These are phyloP conservation scores for Globisporangium nunn DNA, from an alignment of 352 stramenopile species.

Conservation along the genomic window DNA sequence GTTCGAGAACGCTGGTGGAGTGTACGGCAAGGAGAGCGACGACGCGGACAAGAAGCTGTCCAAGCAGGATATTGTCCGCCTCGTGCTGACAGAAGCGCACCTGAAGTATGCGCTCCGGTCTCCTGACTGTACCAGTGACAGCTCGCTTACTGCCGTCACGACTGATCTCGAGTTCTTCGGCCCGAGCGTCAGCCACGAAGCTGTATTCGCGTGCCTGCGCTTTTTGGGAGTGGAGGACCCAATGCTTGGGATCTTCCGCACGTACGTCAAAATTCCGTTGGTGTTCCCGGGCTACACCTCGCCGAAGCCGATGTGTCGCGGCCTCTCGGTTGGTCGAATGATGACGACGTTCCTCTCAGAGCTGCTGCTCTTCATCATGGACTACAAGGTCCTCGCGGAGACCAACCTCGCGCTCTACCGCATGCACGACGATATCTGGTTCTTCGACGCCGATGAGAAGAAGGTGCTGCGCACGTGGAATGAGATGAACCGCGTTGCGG, in stretches of 20 bases:
- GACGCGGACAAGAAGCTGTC: constrained; percentile 13
- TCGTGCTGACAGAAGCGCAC: constrained; percentile 31
- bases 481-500: constrained; percentile 22
- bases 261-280: constrained; percentile 35
- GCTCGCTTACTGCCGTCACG: constrained; percentile 26
- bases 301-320: constrained; percentile 27
- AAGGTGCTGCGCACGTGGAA: constrained; percentile 28
- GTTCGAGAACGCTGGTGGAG: constrained; percentile 10
- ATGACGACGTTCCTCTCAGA: constrained; percentile 35
- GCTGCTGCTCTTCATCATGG: constrained; percentile 37
- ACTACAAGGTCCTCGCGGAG: constrained; percentile 29
- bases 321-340: constrained; percentile 27
- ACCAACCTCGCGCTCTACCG: constrained; percentile 21
- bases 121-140: constrained; percentile 1
- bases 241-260: constrained; percentile 23
- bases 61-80: constrained; percentile 37
- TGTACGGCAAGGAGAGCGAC: constrained; percentile 14
- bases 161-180: constrained; percentile 51
- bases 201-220: constrained; percentile 26
- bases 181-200: constrained; percentile 29
- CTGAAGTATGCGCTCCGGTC: constrained; percentile 13
- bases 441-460: constrained; percentile 26
- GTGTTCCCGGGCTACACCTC: constrained; percentile 22
- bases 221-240: constrained; percentile 31
- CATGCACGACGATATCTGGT: constrained; percentile 43